A percentile compares a stretch with the other conserved stretches of the same genome.
Conservation (phyloP, 768 basidiomycete species). For the Mycena albidolilacea region DNA sequence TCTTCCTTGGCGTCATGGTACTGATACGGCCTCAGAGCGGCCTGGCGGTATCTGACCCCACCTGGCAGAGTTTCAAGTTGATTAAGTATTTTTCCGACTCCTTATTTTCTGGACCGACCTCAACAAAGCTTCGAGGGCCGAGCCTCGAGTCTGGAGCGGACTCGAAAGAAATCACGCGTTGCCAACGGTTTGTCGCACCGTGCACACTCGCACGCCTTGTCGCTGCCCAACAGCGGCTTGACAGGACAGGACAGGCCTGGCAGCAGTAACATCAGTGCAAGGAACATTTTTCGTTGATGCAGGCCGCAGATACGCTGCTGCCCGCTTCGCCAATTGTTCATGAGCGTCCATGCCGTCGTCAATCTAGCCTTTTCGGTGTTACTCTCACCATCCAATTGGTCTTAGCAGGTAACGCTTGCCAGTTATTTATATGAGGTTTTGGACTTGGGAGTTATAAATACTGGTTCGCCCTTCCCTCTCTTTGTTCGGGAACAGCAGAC, state of each 20-base stretch:
- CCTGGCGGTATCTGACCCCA: no score
- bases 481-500: not conserved
- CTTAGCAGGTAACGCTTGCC: not conserved
- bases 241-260: not conserved
- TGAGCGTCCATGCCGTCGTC: not conserved
- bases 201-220: no score
- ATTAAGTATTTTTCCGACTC: no score
- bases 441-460: not conserved
- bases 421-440: not conserved
- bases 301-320: not conserved
- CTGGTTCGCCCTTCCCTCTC: not conserved
- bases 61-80: no score
- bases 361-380: constrained; percentile 14
- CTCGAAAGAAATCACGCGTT: no score
- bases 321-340: not conserved
- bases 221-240: not conserved
- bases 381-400: not conserved
- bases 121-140: no score
- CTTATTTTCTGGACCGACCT: no score
- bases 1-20: no score
- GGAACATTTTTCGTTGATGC: not conserved
- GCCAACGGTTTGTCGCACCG: no score
- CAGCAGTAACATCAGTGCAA: not conserved
- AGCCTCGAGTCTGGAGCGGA: no score
- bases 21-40: no score